Evolutionary conservation across 2,329 filamentous ascomycete species (phyloP).

Genomic region (Aspergillus latus): DNA sequence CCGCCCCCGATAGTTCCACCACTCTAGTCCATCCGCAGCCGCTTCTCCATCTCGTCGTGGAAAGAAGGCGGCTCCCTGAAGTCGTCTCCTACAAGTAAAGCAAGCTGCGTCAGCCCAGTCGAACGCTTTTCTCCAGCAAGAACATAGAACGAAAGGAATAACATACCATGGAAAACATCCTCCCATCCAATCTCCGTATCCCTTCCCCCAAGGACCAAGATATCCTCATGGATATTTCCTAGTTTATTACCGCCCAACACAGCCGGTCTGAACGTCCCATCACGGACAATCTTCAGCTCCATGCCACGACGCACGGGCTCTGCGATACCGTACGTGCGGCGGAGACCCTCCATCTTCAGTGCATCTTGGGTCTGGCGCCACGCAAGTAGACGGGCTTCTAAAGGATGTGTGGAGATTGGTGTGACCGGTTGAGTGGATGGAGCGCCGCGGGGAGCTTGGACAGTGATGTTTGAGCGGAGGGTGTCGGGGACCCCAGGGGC

Average conservation of each 20-base stretch:
- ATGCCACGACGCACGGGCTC: slow-evolving; percentile 91
- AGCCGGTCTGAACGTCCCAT: slow-evolving; percentile 72
- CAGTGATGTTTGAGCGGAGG: slow-evolving; percentile 77
- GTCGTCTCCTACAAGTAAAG: slow-evolving; percentile 58
- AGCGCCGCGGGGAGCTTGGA: slow-evolving; percentile 51
- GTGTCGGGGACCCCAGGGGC: slow-evolving; percentile 92
- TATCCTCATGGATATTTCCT: slow-evolving; percentile 80
- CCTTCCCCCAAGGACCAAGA: slow-evolving; percentile 66
- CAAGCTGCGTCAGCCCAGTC: neutral
- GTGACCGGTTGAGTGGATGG: slow-evolving; percentile 40
- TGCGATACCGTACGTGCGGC: slow-evolving; percentile 84
- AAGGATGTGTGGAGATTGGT: slow-evolving; percentile 75
- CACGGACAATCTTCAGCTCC: slow-evolving; percentile 85
- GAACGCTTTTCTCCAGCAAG: neutral
- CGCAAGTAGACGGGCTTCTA: slow-evolving; percentile 82
- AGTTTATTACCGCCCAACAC: slow-evolving; percentile 60
- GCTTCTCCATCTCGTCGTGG: slow-evolving; percentile 92
- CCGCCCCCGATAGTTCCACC: neutral
- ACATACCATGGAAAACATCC: slow-evolving; percentile 77
- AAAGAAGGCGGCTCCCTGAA: slow-evolving; percentile 68
- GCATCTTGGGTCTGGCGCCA: slow-evolving; percentile 89
- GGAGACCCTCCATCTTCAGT: slow-evolving; percentile 83
- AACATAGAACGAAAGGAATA: slow-evolving; percentile 14
- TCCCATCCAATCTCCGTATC: slow-evolving; percentile 85
- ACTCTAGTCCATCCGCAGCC: slow-evolving; percentile 70